Evolutionary conservation across 2,329 filamentous ascomycete genomes (phyloP).

Genomic region (Neoascochyta sp.): DNA sequence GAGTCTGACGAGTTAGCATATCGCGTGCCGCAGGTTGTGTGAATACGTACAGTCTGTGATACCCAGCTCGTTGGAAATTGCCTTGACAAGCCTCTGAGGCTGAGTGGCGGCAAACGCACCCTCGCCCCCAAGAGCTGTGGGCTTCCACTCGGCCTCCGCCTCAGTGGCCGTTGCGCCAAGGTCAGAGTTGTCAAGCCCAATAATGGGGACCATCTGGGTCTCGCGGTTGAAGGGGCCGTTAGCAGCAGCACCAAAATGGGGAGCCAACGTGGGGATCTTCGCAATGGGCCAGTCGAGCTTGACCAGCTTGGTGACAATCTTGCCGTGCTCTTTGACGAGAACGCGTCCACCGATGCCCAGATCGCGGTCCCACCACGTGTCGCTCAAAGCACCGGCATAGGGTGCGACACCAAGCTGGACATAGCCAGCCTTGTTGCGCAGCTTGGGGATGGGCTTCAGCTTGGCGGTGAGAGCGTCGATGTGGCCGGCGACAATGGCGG

Average conservation of each 20-base stretch:
- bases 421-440: constrained; percentile 81
- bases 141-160: constrained; percentile 38
- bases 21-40: background rate
- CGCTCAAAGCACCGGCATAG: constrained; percentile 82
- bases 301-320: constrained; percentile 76
- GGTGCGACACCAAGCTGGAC: constrained; percentile 86
- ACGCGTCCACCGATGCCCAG: constrained; percentile 87
- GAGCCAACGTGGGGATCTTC: constrained; percentile 83
- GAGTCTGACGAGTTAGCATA: constrained; percentile 43
- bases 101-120: constrained; percentile 79
- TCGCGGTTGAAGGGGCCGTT: constrained; percentile 72
- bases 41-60: constrained; percentile 56
- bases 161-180: constrained; percentile 36
- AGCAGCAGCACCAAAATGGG: constrained; percentile 79
- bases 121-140: constrained; percentile 52
- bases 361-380: constrained; percentile 97
- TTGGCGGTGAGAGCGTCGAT: constrained; percentile 88
- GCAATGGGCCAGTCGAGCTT: constrained; percentile 93
- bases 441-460: constrained; percentile 83
- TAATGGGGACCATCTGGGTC: constrained; percentile 90
- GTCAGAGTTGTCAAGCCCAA: constrained; percentile 77
- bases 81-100: constrained; percentile 76
- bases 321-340: constrained; percentile 73
- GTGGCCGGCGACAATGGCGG: constrained; percentile 86
- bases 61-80: constrained; percentile 74